phyloP scores from a whole-genome alignment of 2,329 filamentous ascomycete genomes.

The Botrytis sinoallii region DNA sequence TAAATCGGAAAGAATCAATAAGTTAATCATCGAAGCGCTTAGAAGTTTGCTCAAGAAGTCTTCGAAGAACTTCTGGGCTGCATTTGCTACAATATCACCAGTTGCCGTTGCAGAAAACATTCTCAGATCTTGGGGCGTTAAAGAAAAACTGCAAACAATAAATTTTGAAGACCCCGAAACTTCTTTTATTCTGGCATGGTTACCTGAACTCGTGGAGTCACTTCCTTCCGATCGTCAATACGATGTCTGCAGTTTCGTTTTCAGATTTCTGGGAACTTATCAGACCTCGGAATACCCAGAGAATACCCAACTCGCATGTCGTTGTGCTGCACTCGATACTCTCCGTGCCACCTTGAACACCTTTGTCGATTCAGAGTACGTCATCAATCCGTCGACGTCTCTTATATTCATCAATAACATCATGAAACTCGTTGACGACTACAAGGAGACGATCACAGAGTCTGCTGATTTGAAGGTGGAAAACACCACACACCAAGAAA shows the following conservation, averaged over 20 bases:
- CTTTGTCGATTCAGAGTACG: constrained; percentile 51
- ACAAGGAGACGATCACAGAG: constrained; percentile 57
- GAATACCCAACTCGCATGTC: constrained; percentile 58
- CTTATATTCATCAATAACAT: constrained; percentile 62
- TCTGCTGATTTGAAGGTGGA: constrained; percentile 48
- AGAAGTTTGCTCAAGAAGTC: constrained; percentile 70
- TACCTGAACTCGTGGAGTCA: constrained; percentile 72
- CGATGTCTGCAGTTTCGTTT: constrained; percentile 75
- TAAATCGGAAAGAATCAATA: constrained; percentile 56
- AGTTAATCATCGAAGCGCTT: constrained; percentile 68
- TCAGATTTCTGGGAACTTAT: constrained; percentile 66
- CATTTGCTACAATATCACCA: constrained; percentile 76
- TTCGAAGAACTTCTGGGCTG: constrained; percentile 81
- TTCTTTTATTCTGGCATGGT: constrained; percentile 69
- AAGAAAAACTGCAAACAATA: constrained; percentile 59
- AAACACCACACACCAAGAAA: constrained; percentile 42
- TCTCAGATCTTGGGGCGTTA: constrained; percentile 67
- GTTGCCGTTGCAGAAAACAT: constrained; percentile 80
- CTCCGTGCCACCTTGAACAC: constrained; percentile 55
- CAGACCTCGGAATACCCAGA: constrained; percentile 54
- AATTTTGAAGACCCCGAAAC: constrained; percentile 52
- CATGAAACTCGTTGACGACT: constrained; percentile 61
- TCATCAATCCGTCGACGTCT: constrained; percentile 49
- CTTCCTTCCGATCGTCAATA: constrained; percentile 72
- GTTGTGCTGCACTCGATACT: constrained; percentile 61